Percentiles rank a stretch among this genome's conserved stretches.
Evolutionary conservation across 148 eudicot genomes (phyloP).

Genomic region (Hydrangea macrophylla): DNA sequence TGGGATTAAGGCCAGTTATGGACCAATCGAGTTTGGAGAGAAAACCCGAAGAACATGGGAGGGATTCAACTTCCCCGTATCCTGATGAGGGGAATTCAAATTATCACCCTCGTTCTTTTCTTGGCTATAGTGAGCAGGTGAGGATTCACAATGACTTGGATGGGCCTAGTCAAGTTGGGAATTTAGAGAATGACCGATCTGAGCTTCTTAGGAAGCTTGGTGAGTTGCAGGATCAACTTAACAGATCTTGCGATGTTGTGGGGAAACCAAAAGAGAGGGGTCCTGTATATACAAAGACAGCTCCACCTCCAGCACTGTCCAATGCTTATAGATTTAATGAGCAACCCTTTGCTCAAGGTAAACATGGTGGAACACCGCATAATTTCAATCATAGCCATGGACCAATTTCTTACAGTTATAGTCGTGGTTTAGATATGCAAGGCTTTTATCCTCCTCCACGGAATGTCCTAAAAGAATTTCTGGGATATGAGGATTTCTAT

Average conservation of each 20-base stretch:
- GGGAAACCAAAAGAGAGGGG: constrained; percentile 29
- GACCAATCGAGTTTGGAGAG: too few relatives aligned
- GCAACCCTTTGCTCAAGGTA: constrained; percentile 30
- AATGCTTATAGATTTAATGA: constrained; percentile 25
- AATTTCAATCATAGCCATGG: constrained; percentile 23
- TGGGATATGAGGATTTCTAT: constrained; percentile 32
- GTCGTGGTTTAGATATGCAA: constrained; percentile 14
- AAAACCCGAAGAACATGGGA: constrained; percentile 24
- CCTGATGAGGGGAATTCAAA: constrained; percentile 48
- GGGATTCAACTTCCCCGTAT: constrained; percentile 29
- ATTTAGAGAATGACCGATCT: constrained; percentile 47
- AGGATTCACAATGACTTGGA: constrained; percentile 27
- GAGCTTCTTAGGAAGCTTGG: constrained; percentile 59
- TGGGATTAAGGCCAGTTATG: too few relatives aligned
- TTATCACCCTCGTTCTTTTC: constrained; percentile 23
- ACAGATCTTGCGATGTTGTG: constrained; percentile 33
- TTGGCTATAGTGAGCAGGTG: constrained; percentile 38
- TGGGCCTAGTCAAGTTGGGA: constrained; percentile 39
- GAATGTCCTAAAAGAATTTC: constrained; percentile 17
- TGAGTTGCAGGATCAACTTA: constrained; percentile 57
- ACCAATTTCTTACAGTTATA: constrained; percentile 19
- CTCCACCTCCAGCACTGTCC: constrained; percentile 24
- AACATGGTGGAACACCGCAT: constrained; percentile 18
- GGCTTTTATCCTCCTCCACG: constrained; percentile 25
- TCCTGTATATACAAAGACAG: constrained; percentile 4